Conservation (phyloP, 2,329 filamentous ascomycete species). For the Neonectria coccinea region DNA sequence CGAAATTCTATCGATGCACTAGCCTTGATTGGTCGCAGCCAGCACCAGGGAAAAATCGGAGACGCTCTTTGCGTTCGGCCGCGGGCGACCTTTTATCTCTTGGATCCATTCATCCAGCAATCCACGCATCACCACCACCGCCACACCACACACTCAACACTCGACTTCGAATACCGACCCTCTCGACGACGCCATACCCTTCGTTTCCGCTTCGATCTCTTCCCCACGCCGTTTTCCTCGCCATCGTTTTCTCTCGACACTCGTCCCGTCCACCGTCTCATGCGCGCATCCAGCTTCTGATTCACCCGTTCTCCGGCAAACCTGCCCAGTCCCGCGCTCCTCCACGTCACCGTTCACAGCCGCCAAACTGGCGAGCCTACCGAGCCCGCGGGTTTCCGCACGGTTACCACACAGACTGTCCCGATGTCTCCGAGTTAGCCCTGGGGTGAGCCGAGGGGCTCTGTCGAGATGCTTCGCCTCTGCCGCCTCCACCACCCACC, state of each 20-base stretch:
- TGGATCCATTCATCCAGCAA: slow-evolving; percentile 16
- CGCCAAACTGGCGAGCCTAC: slow-evolving; percentile 52
- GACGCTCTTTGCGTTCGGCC: neutral
- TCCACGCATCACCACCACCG: slow-evolving; percentile 27
- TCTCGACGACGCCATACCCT: neutral
- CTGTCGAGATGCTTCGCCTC: slow-evolving; percentile 49
- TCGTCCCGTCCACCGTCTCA: slow-evolving; percentile 1
- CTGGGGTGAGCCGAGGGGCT: slow-evolving; percentile 52
- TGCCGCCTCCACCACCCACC: slow-evolving; percentile 41
- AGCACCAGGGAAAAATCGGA: slow-evolving; percentile 40
- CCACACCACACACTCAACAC: slow-evolving; percentile 12
- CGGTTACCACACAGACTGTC: slow-evolving; percentile 53
- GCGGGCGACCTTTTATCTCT: slow-evolving; percentile 14
- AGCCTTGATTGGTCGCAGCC: slow-evolving; percentile 36
- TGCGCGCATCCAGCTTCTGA: slow-evolving; percentile 29
- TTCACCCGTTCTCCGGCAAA: slow-evolving; percentile 25
- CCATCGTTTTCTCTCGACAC: neutral
- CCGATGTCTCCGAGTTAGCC: slow-evolving; percentile 57
- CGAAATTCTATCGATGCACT: slow-evolving; percentile 23
- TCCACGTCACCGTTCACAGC: slow-evolving; percentile 20
- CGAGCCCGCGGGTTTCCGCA: slow-evolving; percentile 58
- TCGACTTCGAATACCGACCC: slow-evolving; percentile 1
- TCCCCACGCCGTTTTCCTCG: neutral
- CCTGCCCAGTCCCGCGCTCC: slow-evolving; percentile 17
- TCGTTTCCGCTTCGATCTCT: neutral